Evolutionary conservation across 2,329 filamentous ascomycete species (phyloP).

Genomic region (Penicillium sp.): DNA sequence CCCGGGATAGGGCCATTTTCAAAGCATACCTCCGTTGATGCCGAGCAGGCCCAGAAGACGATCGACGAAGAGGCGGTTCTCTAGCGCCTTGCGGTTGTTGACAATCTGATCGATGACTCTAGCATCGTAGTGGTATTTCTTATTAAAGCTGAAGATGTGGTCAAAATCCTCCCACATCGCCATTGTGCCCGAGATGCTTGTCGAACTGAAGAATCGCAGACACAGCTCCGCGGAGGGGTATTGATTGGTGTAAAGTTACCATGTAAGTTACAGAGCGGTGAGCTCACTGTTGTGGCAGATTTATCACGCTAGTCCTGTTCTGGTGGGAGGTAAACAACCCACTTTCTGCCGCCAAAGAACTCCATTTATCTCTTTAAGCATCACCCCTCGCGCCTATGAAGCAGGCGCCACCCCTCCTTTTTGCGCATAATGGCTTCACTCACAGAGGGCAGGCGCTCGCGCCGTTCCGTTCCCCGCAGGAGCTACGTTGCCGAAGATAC

Average conservation of each 20-base stretch:
- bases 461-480: conserved; percentile 60
- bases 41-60: conserved; percentile 66
- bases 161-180: conserved; percentile 58
- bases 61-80: conserved; percentile 72
- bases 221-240: conserved; percentile 11
- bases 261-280: conserved; percentile 26
- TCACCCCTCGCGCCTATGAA: conserved; percentile 27
- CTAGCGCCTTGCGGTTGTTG: conserved; percentile 60
- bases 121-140: conserved; percentile 59
- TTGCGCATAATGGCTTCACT: conserved; percentile 36
- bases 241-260: conserved; percentile 16
- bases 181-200: conserved; percentile 26
- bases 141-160: conserved; percentile 59
- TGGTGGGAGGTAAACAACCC: conserved; percentile 38
- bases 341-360: conserved; percentile 23
- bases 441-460: conserved; percentile 50
- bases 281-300: conserved; percentile 32
- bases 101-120: conserved; percentile 60
- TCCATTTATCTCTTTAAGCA: conserved; percentile 11
- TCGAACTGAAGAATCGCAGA: conserved; percentile 1
- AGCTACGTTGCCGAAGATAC: conserved; percentile 70
- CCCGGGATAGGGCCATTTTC: conserved; percentile 5
- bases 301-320: conserved; percentile 30
- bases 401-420: conserved; percentile 16
- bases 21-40: conserved; percentile 59